Conservation (phyloP, 148 eudicot genomes). For the Dianthus caryophyllus region DNA sequence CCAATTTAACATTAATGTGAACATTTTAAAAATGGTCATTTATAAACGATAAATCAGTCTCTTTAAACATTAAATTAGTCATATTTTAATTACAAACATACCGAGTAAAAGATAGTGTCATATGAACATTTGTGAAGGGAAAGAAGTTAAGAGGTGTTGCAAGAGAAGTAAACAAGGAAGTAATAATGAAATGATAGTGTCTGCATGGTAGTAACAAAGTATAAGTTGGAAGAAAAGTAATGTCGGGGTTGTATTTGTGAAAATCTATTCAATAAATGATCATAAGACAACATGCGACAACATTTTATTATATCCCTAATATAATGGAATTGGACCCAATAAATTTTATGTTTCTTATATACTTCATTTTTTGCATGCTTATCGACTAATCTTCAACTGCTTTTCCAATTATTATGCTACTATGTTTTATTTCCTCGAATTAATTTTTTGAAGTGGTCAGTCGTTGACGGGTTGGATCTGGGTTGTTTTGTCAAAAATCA, state of each 20-base stretch:
- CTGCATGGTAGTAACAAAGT: slow-evolving; percentile 8
- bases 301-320: not conserved
- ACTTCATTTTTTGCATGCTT: not conserved
- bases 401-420: not conserved
- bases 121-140: too few species aligned
- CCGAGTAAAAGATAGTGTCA: too few species aligned
- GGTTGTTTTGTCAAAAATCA: too few species aligned
- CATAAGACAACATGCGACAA: slow-evolving; percentile 14
- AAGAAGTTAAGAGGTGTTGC: not conserved
- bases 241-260: slow-evolving; percentile 2
- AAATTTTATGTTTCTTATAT: not conserved
- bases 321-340: not conserved
- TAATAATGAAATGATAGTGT: slow-evolving; percentile 16
- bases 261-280: not conserved
- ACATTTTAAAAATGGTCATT: too few species aligned
- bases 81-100: too few species aligned
- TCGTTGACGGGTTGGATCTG: too few species aligned
- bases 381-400: not conserved
- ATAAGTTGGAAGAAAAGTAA: not conserved
- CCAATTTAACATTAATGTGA: too few species aligned
- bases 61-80: too few species aligned
- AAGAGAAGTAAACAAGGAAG: slow-evolving; percentile 8
- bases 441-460: too few species aligned
- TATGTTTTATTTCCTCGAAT: not conserved
- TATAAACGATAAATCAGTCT: too few species aligned